phyloP scores from a whole-genome alignment of 2,329 filamentous ascomycete genomes.

The Pseudocercospora pini-densiflorae region DNA sequence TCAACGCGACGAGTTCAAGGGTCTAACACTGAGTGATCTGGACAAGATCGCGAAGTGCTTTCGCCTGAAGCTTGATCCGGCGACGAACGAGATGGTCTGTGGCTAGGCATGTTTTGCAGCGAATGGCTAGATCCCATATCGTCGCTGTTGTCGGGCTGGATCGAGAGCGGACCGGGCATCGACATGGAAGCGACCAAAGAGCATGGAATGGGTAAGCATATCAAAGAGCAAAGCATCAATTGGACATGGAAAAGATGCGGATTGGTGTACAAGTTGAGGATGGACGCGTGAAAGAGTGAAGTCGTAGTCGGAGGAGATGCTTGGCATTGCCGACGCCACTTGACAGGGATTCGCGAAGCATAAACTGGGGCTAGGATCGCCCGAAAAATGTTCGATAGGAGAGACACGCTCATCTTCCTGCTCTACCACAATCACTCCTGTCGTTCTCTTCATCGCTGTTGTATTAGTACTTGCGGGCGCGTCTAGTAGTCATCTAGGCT shows the following conservation, averaged over 20 bases:
- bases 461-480: not conserved
- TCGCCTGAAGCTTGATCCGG: not conserved
- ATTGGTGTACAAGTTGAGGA: not conserved
- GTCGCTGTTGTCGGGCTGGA: too few species aligned
- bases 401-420: not conserved
- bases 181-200: too few species aligned
- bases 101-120: not conserved
- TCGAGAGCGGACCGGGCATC: too few species aligned
- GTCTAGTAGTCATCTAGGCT: not conserved
- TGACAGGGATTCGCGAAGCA: constrained; percentile 1
- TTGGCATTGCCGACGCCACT: not conserved
- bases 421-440: constrained; percentile 9
- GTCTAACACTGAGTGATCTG: constrained; percentile 13
- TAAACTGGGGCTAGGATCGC: not conserved
- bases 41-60: constrained; percentile 12
- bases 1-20: constrained; percentile 12
- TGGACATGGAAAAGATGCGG: too few species aligned
- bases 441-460: constrained; percentile 16
- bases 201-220: too few species aligned
- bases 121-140: too few species aligned
- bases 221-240: too few species aligned
- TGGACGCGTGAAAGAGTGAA: not conserved
- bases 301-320: not conserved
- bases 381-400: constrained; percentile 21
- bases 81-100: not conserved